A percentile compares a stretch with the other conserved stretches of the same genome.
phyloP scores from a whole-genome alignment of 129 eudicot genomes.

The Sambucus nigra region DNA sequence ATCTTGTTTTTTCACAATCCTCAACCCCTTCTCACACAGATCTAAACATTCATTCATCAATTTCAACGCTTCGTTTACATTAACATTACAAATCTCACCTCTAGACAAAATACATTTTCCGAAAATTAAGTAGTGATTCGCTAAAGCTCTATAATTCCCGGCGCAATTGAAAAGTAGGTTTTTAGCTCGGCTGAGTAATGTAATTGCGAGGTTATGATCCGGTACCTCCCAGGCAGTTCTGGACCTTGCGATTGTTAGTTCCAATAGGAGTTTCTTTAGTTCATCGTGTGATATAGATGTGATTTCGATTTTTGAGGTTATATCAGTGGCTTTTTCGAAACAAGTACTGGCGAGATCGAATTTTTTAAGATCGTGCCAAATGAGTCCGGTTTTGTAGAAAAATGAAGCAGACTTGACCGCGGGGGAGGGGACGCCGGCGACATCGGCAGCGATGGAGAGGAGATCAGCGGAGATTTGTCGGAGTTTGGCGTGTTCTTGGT shows the following conservation, averaged over 20 bases:
- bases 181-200: constrained; percentile 59
- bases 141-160: constrained; percentile 44
- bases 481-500: constrained; percentile 63
- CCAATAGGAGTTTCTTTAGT: constrained; percentile 57
- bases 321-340: constrained; percentile 74
- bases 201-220: constrained; percentile 49
- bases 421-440: constrained; percentile 70
- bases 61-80: constrained; percentile 56
- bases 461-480: constrained; percentile 68
- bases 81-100: constrained; percentile 28
- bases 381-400: constrained; percentile 58
- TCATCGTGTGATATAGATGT: constrained; percentile 35
- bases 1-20: constrained; percentile 55
- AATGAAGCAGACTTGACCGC: constrained; percentile 60
- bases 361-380: constrained; percentile 59
- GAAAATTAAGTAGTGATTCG: constrained; percentile 56
- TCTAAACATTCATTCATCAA: constrained; percentile 86
- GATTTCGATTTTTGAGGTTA: constrained; percentile 43
- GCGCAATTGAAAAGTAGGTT: constrained; percentile 42
- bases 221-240: constrained; percentile 71
- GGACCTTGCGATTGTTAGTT: constrained; percentile 62
- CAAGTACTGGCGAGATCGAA: constrained; percentile 58
- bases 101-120: constrained; percentile 49
- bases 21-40: constrained; percentile 73
- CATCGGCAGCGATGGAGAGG: constrained; percentile 56